Base-by-base conservation (phyloP, 192 early-diverging fungal genomes). In the Gigaspora rosea region DNA sequence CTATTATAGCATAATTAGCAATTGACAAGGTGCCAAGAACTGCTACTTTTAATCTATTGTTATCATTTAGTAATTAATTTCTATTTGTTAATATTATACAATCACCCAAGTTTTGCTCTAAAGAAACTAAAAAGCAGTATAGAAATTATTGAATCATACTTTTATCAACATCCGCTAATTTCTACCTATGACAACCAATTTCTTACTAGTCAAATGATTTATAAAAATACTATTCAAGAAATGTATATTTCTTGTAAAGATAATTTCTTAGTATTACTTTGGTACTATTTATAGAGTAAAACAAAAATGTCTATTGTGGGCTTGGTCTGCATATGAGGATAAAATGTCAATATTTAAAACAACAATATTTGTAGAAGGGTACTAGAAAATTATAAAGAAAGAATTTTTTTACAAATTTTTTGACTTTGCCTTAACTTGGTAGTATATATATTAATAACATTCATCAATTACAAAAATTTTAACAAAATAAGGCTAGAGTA, bases 241-340 rank as follows among this genome's bases (percentile, higher is more conserved):
- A 72, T 72, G 35, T 72, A 72, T 72, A n/a, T 18, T 22, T 72
- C 57, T 58, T 72, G 71, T 72, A 54, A 54, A 72, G 27, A 72
- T 56, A 52, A 71, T 56, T 71, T 51, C 16, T 57, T 71, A 32
- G 5, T 36, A n/a, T 57, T 0, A 2, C 54, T 72, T 72, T 72
- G 51, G 71, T 4, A 2, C 16, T 57, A 71, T 57, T 35, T 56
- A 10, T 56, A 13, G 52, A 46, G 15, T 52, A 51, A 71, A 18
- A 7, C 3, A 35, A 71, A 58, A 33, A 35, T 72, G 71, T 11
- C 0, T 8, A 12, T 72, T 72, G 35, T 56, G 71, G 50, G 22
- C 10, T 4, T 10, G 56, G 41, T 54, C 71, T 57, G 47, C 20
- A 51, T 69, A 13, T 49, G 67, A 69, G 49, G 67, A 69, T n/a